Evolutionary conservation across 805 yeast genomes (phyloP).

Genomic region (Cyberlindnera nakhonratchasimensis): DNA sequence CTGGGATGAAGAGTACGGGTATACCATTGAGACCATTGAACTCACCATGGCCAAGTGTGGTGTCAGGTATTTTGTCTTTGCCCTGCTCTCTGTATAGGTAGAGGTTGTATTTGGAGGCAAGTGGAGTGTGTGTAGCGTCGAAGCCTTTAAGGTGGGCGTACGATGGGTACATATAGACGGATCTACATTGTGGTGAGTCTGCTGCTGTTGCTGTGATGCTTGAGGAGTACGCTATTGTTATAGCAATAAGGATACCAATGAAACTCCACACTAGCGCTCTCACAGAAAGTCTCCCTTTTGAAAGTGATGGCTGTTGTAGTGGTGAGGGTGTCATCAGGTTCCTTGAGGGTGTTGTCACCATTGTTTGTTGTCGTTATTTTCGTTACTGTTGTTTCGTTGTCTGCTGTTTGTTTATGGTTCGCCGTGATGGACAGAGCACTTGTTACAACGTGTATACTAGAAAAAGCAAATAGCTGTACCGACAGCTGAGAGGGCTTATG

Average conservation of each 20-base stretch:
- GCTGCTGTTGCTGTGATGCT: constrained; percentile 33
- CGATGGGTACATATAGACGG: constrained; percentile 79
- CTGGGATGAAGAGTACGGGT: constrained; percentile 93
- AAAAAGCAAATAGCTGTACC: too few species aligned
- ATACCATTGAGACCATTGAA: constrained; percentile 50
- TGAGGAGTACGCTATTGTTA: constrained; percentile 4
- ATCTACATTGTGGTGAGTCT: constrained; percentile 53
- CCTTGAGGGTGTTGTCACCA: background rate
- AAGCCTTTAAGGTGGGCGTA: constrained; percentile 74
- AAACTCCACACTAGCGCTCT: constrained; percentile 4
- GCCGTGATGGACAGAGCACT: too few species aligned
- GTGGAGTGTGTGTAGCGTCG: constrained; percentile 62
- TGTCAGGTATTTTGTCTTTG: constrained; percentile 38
- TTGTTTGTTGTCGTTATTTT: background rate
- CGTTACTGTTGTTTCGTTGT: background rate
- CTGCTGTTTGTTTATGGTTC: background rate
- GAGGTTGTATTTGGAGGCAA: constrained; percentile 79
- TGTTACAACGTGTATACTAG: too few species aligned
- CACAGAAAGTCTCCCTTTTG: background rate
- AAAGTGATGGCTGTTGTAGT: background rate
- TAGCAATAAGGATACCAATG: constrained; percentile 5
- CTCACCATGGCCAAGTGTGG: constrained; percentile 42
- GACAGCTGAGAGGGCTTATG: too few species aligned
- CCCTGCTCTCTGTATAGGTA: constrained; percentile 85
- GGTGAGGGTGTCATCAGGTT: constrained; percentile 2